These are phyloP conservation scores for Capillidium heterosporum DNA, from an alignment of 371 early-diverging fungal genomes.

Conservation along the genomic window DNA sequence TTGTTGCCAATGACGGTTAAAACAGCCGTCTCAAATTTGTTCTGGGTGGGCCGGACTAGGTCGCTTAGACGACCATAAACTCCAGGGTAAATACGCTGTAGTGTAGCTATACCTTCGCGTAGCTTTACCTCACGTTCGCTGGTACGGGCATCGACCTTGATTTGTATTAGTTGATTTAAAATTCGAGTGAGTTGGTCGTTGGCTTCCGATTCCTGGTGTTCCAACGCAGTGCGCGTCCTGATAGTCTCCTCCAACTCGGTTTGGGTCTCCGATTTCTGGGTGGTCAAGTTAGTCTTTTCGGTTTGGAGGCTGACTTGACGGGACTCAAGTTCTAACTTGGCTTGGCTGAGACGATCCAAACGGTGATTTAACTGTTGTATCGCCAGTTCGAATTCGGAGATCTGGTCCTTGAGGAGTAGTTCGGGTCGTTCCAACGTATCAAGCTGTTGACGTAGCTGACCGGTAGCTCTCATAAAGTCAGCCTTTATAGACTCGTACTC, in stretches of 20 bases:
- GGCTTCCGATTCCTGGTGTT: slow-evolving; percentile 42
- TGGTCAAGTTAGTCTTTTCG: slow-evolving; percentile 12
- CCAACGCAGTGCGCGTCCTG: slow-evolving; percentile 19
- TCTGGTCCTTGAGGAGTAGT: slow-evolving; percentile 21
- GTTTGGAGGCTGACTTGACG: slow-evolving; percentile 15
- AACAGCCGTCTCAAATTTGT: slow-evolving; percentile 79
- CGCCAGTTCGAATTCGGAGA: slow-evolving; percentile 33
- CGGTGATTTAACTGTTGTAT: slow-evolving; percentile 34
- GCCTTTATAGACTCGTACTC: slow-evolving; percentile 25
- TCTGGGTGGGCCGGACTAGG: slow-evolving; percentile 79
- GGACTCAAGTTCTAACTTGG: slow-evolving; percentile 25
- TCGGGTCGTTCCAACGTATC: slow-evolving; percentile 41
- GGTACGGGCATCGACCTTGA: slow-evolving; percentile 62
- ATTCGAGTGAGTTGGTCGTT: slow-evolving; percentile 67
- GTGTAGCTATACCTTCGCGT: slow-evolving; percentile 49
- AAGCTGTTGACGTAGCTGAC: slow-evolving; percentile 44
- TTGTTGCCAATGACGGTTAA: slow-evolving; percentile 56
- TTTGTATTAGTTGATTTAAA: slow-evolving; percentile 53
- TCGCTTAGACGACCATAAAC: slow-evolving; percentile 87
- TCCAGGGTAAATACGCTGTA: slow-evolving; percentile 71
- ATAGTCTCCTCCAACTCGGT: slow-evolving; percentile 13
- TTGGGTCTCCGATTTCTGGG: background rate
- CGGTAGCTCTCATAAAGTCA: slow-evolving; percentile 26
- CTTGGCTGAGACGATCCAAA: slow-evolving; percentile 20
- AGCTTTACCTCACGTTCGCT: slow-evolving; percentile 56